Base-by-base conservation (phyloP, 2,329 filamentous ascomycete genomes). In the Cercospora nicotianae region DNA sequence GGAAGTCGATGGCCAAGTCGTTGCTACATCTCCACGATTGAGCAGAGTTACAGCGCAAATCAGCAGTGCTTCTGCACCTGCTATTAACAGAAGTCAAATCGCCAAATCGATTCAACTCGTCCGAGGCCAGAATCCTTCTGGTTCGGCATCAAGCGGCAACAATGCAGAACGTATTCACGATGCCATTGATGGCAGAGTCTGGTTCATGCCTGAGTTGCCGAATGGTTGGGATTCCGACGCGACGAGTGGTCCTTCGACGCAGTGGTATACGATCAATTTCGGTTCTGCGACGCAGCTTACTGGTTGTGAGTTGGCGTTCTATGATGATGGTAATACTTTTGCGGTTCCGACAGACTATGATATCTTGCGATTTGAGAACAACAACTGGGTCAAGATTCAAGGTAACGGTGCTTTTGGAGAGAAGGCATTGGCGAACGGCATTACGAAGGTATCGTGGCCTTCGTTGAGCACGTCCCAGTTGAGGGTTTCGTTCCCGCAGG, bases 231-330 rank as follows among this genome's bases (percentile, higher is more conserved):
- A 78, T 62, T 77, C 76, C 1, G 74, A 79, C 1, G 63, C 71
- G 3, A 75, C 75, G 0, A 72, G 72, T 18, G 48, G 31, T 5
- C 76, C 75, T 5, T 72, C 73, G 0, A 70, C 77, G 12, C 64
- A 80, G 13, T 81, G 79, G 79, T 81, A 75, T 65, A 69, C 75
- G 9, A 77, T 81, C 45, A 77, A 80, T 59, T 81, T 81, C 65
- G 79, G 78, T 3, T 63, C 67, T 1, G 42, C 67, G 0, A 79
- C 75, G 1, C 64, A 69, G 5, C 71, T 75, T 4, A 74, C 70
- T 28, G 74, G 76, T 51, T 76, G 78, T n/a, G 79, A 81, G 64
- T 68, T 81, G 60, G 79, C 79, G 0, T 81, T 80, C 57, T 80
- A 79, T 45, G 74, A 70, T 7, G 72, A 80, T 36, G 69, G 70